phyloP scores from a whole-genome alignment of 306 rosid genomes.

The Cucumis cinereus region DNA sequence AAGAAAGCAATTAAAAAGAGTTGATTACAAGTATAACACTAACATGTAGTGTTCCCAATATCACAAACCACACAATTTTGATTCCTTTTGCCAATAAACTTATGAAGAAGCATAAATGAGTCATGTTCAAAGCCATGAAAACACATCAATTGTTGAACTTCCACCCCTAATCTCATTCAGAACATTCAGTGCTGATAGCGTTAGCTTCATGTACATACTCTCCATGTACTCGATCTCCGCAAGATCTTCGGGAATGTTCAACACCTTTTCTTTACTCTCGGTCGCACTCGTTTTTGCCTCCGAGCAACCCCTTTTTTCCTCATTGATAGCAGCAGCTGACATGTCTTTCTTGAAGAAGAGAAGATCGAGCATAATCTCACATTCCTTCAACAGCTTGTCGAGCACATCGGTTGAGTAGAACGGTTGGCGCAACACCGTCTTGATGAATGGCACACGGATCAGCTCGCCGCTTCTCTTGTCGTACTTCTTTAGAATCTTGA shows the following conservation, averaged over 20 bases:
- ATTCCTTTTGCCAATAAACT: neutral
- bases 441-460: constrained; percentile 57
- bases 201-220: constrained; percentile 45
- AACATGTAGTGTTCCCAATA: neutral
- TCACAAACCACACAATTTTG: neutral
- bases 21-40: neutral
- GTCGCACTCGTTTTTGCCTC: constrained; percentile 12
- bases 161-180: constrained; percentile 60
- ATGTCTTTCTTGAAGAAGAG: constrained; percentile 39
- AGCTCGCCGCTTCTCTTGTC: constrained; percentile 77
- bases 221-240: constrained; percentile 61
- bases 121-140: constrained; percentile 43
- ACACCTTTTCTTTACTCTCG: constrained; percentile 18
- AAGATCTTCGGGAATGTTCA: constrained; percentile 45
- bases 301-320: constrained; percentile 22
- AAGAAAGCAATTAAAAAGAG: too few relatives aligned
- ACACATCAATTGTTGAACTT: constrained; percentile 61
- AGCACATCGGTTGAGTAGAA: constrained; percentile 72
- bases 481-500: constrained; percentile 84
- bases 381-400: constrained; percentile 64
- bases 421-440: constrained; percentile 66
- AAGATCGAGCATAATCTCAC: constrained; percentile 43
- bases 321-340: constrained; percentile 16
- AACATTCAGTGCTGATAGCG: constrained; percentile 47
- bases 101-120: neutral